These are phyloP conservation scores for Xylariales sp. DNA, from an alignment of 2,329 filamentous ascomycete species.

Conservation along the genomic window DNA sequence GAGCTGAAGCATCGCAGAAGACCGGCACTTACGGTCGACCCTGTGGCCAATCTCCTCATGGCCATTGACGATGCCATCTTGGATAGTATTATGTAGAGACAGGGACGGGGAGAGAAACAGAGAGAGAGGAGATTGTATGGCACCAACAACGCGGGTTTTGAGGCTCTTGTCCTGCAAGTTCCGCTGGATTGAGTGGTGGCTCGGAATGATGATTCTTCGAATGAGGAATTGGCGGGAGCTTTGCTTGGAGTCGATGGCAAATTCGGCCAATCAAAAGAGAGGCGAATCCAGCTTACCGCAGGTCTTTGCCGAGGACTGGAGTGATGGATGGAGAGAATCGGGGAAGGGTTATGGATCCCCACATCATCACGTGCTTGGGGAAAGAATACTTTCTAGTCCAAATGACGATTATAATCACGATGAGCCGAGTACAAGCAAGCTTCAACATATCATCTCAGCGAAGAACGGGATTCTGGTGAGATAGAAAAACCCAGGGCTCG, in stretches of 20 bases:
- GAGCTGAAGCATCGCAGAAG: slow-evolving; percentile 11
- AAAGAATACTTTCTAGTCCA: no score
- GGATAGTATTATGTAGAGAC: slow-evolving; percentile 7
- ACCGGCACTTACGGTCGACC: slow-evolving; percentile 55
- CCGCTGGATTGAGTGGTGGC: slow-evolving; percentile 9
- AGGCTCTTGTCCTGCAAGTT: slow-evolving; percentile 29
- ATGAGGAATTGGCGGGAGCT: not conserved
- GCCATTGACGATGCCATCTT: slow-evolving; percentile 60
- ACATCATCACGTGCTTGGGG: no score
- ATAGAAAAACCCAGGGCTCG: slow-evolving; percentile 4
- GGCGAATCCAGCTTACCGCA: not conserved
- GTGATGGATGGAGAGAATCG: not conserved
- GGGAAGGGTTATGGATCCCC: no score
- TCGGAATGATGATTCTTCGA: not conserved
- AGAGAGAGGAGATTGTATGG: slow-evolving; percentile 4
- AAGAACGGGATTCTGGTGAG: no score
- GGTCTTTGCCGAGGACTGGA: not conserved
- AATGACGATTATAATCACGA: no score
- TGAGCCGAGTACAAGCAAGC: no score
- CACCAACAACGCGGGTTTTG: slow-evolving; percentile 9
- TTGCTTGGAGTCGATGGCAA: not conserved
- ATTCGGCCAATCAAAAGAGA: not conserved
- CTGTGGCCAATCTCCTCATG: slow-evolving; percentile 55
- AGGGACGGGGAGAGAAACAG: slow-evolving; percentile 8
- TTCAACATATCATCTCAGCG: no score